Base-by-base conservation (phyloP, 345 rosid genomes). In the Salix exigua region DNA sequence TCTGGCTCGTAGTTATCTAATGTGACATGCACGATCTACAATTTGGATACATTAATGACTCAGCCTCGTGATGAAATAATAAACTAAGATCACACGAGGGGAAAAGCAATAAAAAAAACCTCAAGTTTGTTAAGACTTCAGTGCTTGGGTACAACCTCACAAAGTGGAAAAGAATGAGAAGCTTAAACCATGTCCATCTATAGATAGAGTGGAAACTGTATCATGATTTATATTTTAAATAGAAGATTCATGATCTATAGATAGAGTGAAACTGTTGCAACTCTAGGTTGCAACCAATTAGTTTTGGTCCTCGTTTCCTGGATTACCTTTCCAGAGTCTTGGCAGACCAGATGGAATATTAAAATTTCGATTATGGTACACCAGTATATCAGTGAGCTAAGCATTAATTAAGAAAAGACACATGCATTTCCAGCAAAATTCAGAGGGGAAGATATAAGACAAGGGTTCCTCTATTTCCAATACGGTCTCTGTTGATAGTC, bases 1-100 rank as follows among this genome's bases (percentile, higher is more conserved):
- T 89, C 85, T 2, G 89, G 83, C 84, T 87, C 95, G 67, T 96
- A 96, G 84, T 92, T 93, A 79, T 90, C 97, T 71, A 96, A 89
- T 75, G 85, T 87, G 68, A 87, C 94, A 76, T 85, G 88, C 73
- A 91, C 96, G 38, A 96, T 90, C 97, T 90, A 88, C 84, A 81
- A 38, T 72, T 78, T 64, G 64, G 23, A 68, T n/a, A 71, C 23
- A 78, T 61, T 31, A n/a, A 67, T 23, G 6, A 66, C 25, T 13
- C 44, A 65, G 37, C 28, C 69, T 35, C 48, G 37, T 28, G 25
- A 37, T 46, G 46, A 5, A 2, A 44, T 35, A 60, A 28, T 55
- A 11, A 44, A 17, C 35, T 46, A 66, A 4, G 35, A 16, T 30
- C 3, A 65, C 14, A 63, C 19, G 6, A 7, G 1, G 35, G 5